A percentile compares a stretch with the other conserved stretches of the same genome.
Conservation (phyloP, 2,329 filamentous ascomycete genomes). For the Aphanoascus verrucosus region DNA sequence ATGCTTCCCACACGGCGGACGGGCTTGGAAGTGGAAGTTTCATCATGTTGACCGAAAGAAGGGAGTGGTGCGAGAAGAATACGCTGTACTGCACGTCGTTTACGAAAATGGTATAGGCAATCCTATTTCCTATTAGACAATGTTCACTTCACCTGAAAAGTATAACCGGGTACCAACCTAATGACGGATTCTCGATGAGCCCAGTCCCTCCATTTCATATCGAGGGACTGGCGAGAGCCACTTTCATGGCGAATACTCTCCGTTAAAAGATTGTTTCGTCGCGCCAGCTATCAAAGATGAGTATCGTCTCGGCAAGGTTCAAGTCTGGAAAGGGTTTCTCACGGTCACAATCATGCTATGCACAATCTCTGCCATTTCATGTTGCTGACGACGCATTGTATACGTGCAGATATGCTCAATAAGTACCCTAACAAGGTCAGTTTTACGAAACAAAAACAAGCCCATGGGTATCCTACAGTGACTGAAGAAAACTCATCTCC, state of each 20-base stretch:
- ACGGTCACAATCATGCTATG: conserved; percentile 20
- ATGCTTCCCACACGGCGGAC: conserved; percentile 18
- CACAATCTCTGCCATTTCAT: conserved; percentile 20
- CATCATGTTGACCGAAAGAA: conserved; percentile 18
- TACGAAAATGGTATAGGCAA: conserved; percentile 19
- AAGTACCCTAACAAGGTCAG: conserved; percentile 13
- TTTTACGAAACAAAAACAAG: background rate
- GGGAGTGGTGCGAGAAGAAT: conserved; percentile 19
- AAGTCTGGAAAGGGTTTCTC: background rate
- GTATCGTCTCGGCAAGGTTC: background rate
- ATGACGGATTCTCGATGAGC: conserved; percentile 19
- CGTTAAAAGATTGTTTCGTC: conserved; percentile 18
- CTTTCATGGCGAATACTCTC: conserved; percentile 13
- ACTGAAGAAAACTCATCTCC: conserved; percentile 19
- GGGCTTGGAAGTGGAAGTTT: conserved; percentile 19
- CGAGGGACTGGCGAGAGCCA: conserved; percentile 15
- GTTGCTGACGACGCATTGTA: conserved; percentile 17
- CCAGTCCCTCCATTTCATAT: conserved; percentile 20
- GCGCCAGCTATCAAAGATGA: conserved; percentile 13
- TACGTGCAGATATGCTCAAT: conserved; percentile 20
- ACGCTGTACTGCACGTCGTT: conserved; percentile 19
- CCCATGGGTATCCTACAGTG: conserved; percentile 12
- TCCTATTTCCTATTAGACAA: conserved; percentile 9
- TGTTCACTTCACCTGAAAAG: background rate
- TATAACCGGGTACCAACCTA: conserved; percentile 11